Conservation (phyloP, 2,329 filamentous ascomycete genomes). For the Tricladium varicosporioides region DNA sequence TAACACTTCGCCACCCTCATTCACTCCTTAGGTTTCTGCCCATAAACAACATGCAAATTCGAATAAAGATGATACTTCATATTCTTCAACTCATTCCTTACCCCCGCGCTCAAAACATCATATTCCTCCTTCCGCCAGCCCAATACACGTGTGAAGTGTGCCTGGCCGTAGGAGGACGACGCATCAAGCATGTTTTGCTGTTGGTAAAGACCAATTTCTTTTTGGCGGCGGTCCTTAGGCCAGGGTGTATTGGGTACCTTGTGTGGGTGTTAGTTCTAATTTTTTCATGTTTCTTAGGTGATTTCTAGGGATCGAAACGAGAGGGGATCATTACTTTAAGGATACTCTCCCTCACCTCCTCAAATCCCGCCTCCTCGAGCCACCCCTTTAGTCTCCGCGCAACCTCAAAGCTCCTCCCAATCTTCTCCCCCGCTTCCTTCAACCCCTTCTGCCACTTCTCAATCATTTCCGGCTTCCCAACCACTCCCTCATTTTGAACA, state of each 20-base stretch:
- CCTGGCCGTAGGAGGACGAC: slow-evolving; percentile 16
- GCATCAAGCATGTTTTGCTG: slow-evolving; percentile 24
- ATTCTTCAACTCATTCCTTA: slow-evolving; percentile 32
- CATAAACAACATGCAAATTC: slow-evolving; percentile 34
- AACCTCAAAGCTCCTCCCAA: slow-evolving; percentile 31
- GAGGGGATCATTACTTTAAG: slow-evolving; percentile 10
- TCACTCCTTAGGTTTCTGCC: slow-evolving; percentile 25
- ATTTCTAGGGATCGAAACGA: neutral
- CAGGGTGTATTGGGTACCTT: slow-evolving; percentile 32
- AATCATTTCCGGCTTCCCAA: slow-evolving; percentile 9
- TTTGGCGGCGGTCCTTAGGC: slow-evolving; percentile 38
- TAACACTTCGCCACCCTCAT: neutral
- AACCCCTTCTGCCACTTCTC: slow-evolving; percentile 21
- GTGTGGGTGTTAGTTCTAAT: no score
- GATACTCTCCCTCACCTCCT: slow-evolving; percentile 15
- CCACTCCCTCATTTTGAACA: slow-evolving; percentile 14
- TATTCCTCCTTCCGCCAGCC: slow-evolving; percentile 32
- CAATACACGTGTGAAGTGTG: slow-evolving; percentile 31
- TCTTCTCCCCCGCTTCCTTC: slow-evolving; percentile 33
- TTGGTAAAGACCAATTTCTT: slow-evolving; percentile 37
- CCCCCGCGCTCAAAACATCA: slow-evolving; percentile 29
- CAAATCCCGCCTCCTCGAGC: slow-evolving; percentile 39
- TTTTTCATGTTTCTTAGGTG: no score
- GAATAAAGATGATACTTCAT: slow-evolving; percentile 33
- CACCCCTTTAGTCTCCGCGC: slow-evolving; percentile 24